Conservation (phyloP, 768 basidiomycete species). For the Kwoniella newhampshirensis region DNA sequence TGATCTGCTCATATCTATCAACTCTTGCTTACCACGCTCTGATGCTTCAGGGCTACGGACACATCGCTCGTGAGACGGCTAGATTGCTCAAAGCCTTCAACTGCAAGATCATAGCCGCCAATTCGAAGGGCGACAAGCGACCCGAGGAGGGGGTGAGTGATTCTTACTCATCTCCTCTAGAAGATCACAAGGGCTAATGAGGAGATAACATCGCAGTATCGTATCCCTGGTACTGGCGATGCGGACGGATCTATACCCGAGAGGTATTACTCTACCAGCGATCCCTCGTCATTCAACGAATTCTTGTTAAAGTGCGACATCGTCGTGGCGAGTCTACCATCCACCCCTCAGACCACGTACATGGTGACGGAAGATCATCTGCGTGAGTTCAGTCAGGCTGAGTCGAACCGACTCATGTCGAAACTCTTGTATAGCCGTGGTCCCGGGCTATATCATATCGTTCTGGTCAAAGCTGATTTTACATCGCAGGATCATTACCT, state of each 20-base stretch:
- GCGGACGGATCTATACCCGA: slow-evolving; percentile 38
- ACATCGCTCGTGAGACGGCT: slow-evolving; percentile 45
- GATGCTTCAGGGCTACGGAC: slow-evolving; percentile 49
- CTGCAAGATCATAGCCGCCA: slow-evolving; percentile 46
- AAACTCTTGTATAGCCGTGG: too few relatives aligned
- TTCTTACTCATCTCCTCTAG: too few relatives aligned
- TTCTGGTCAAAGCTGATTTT: background rate
- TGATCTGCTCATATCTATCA: too few relatives aligned
- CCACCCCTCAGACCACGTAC: slow-evolving; percentile 36
- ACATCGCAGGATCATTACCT: slow-evolving; percentile 34
- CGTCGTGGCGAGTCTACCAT: slow-evolving; percentile 45
- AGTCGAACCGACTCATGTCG: too few relatives aligned
- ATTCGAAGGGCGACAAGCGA: slow-evolving; percentile 36
- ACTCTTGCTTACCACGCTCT: too few relatives aligned
- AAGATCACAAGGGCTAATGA: too few relatives aligned
- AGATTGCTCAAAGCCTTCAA: slow-evolving; percentile 41
- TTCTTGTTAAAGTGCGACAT: slow-evolving; percentile 41
- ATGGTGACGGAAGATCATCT: slow-evolving; percentile 35
- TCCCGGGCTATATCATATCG: background rate
- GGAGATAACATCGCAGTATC: slow-evolving; percentile 37
- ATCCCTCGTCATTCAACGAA: slow-evolving; percentile 27
- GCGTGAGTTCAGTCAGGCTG: slow-evolving; percentile 29
- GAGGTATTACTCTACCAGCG: slow-evolving; percentile 34
- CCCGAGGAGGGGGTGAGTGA: slow-evolving; percentile 43
- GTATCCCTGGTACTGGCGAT: slow-evolving; percentile 47